Evolutionary conservation across 139 green algal genomes (phyloP), one percentile per base, ranked within the genome.

Genomic region (Chlamydomonas incerta): DNA sequence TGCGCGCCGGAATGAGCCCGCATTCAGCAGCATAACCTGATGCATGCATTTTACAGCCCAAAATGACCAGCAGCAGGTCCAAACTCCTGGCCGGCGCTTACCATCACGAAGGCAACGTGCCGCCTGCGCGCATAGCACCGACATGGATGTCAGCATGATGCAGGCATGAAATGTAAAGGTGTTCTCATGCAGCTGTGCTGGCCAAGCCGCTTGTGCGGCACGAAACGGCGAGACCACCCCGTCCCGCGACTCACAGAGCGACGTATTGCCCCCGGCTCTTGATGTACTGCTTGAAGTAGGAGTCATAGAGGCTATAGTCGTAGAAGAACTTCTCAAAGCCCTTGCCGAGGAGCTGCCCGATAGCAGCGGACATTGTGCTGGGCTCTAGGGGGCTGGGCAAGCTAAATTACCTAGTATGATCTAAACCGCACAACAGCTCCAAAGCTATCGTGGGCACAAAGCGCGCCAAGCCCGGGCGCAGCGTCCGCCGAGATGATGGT

Each of bases 281-380:
- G 76, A 90, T 88, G 87, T 77, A 85, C 76, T 88, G 74, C 52
- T 88, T 82, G 70, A 85, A 79, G 52, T 72, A 81, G n/a, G 14
- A 71, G 33, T 90, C 87, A 74, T 90, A 81, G 14, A 90, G 73
- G 79, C 79, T 87, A 41, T 82, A 90, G 71, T 90, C 86, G 17
- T 87, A 90, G 31, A 90, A 90, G 63, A 85, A 90, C 86, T 87
- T 90, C 86, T 90, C 86, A 80, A 90, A 90, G 15, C 65, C 79
- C n/a, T 41, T 65, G 58, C 77, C 77, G 6, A 83, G 26, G 63
- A 83, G 75, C 75, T 37, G 21, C 6, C 41, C 41, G 41, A 50
- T 50, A 50, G 41, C 41, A 50, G 41, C 41, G 74, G 74, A 58
- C 74, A 82, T 82, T 72, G 72, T 17, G 74, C 41, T 5, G 41